Evolutionary conservation across 1,139 yeast species (phyloP), one percentile per base, ranked within the genome.

Genomic region (Pichia sp.): DNA sequence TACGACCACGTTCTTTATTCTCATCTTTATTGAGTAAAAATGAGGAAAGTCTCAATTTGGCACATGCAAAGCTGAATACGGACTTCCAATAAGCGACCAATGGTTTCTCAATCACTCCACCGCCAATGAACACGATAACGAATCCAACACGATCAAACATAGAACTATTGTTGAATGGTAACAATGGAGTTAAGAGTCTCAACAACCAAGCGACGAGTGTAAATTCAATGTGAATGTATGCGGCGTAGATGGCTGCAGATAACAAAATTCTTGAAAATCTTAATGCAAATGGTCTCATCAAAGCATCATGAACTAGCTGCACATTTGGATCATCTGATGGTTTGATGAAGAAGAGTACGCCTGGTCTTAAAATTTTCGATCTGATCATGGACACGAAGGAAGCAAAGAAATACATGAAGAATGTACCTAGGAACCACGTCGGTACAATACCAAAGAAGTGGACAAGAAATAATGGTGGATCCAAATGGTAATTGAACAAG

Each of bases 251-350:
- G 36, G 77, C 66, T 13, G 78, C 93, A 30, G 96, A 83, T 22
- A 86, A 61, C 7, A 69, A 69, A 29, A 91, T 81, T 45, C 95
- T 69, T 24, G 82, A 75, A 25, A 88, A 50, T 55, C 91, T 96
- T 30, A 81, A 63, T 12, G 62, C 47, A 49, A 88, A 68, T 1
- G 95, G 85, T 46, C 83, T 77, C 37, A 82, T 80, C 42, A 91
- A 62, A 1, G 94, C 93, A 54, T 88, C 96, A 47, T 86, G 91
- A 31, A 91, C 72, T n/a, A 93, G 73, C 45, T 91, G 75, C 29
- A 87, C 79, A 49, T 86, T 82, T 22, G 95, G 96, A 54, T 91
- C 96, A 49, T 88, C 96, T 3, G 96, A 96, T 22, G 94, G 87
- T 46, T 96, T 70, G 39, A 93, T 84, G 60, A 93, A 91, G 58